Evolutionary conservation across 306 rosid genomes (phyloP).

Genomic region (Pachyrhizus erosus): DNA sequence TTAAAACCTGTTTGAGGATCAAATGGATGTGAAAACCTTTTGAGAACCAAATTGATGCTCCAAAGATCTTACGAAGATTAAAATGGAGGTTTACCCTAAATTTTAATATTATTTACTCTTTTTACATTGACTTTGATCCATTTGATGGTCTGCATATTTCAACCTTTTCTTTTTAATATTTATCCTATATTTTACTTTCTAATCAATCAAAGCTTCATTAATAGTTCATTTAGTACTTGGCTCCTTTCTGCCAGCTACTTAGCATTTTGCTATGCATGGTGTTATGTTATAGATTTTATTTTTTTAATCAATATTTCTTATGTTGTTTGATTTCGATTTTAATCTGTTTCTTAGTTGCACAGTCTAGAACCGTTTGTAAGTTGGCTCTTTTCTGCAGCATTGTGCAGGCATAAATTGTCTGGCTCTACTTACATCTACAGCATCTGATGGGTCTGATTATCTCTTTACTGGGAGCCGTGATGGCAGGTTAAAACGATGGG

Average conservation of each 20-base stretch:
- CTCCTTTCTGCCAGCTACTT: conserved; percentile 14
- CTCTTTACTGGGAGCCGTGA: conserved; percentile 98
- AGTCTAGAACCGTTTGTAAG: conserved; percentile 27
- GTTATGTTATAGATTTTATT: conserved; percentile 5
- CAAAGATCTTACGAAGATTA: not conserved
- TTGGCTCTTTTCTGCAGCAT: conserved; percentile 72
- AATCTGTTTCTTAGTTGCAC: conserved; percentile 21
- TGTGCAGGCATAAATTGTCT: conserved; percentile 94
- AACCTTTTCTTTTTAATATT: conserved; percentile 1
- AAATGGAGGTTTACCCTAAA: conserved; percentile 23
- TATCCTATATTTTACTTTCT: conserved; percentile 20
- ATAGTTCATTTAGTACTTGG: conserved; percentile 13
- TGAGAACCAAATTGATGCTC: not conserved
- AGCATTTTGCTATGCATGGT: conserved; percentile 23
- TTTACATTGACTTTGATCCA: not conserved
- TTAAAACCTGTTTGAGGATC: not conserved
- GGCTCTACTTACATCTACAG: conserved; percentile 66
- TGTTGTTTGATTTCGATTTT: conserved; percentile 35
- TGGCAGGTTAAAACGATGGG: conserved; percentile 96
- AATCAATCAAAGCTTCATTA: conserved; percentile 29
- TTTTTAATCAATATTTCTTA: conserved; percentile 8
- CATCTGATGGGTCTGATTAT: conserved; percentile 69
- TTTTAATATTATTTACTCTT: conserved; percentile 2
- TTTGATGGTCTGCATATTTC: conserved; percentile 5
- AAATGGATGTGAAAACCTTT: not conserved